phyloP scores from a whole-genome alignment of 2,329 filamentous ascomycete species.

The Colletotrichum lentis region DNA sequence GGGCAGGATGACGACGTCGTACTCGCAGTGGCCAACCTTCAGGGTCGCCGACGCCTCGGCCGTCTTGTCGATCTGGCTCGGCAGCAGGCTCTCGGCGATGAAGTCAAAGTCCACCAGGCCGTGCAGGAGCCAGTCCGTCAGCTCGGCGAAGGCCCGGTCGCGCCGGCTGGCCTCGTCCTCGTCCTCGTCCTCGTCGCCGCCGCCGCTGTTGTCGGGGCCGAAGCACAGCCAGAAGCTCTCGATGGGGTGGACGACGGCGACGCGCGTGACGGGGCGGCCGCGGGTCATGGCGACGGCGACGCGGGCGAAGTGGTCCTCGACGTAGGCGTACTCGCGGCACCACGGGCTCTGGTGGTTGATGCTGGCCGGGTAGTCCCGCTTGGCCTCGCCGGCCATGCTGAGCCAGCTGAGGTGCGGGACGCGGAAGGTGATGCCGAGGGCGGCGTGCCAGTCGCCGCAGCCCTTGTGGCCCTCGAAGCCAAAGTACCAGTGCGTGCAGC shows the following conservation, averaged over 20 bases:
- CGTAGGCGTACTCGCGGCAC: conserved; percentile 45
- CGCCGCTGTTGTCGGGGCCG: conserved; percentile 42
- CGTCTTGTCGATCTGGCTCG: conserved; percentile 36
- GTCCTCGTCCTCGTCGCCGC: too few relatives aligned
- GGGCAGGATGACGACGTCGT: conserved; percentile 45
- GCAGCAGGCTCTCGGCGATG: conserved; percentile 45
- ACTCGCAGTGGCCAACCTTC: conserved; percentile 44
- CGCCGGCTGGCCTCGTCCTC: conserved; percentile 41
- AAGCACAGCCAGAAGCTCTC: conserved; percentile 48
- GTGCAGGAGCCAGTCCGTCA: conserved; percentile 33
- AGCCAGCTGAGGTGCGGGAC: conserved; percentile 47
- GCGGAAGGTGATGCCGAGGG: conserved; percentile 46
- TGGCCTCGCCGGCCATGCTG: conserved; percentile 47
- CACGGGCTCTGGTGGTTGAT: conserved; percentile 47
- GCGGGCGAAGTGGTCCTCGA: conserved; percentile 47
- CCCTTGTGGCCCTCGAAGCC: conserved; percentile 47
- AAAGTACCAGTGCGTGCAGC: conserved; percentile 46
- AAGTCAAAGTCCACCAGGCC: conserved; percentile 48
- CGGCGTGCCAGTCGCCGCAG: conserved; percentile 48
- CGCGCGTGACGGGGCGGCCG: conserved; percentile 43
- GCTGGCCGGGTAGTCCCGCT: conserved; percentile 46
- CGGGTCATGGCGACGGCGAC: conserved; percentile 45
- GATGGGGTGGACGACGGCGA: conserved; percentile 47
- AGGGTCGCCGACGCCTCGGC: conserved; percentile 28
- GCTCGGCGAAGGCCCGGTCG: conserved; percentile 42